These are phyloP conservation scores for Xylaria telfairii DNA, from an alignment of 495 filamentous ascomycete species.

Conservation along the genomic window DNA sequence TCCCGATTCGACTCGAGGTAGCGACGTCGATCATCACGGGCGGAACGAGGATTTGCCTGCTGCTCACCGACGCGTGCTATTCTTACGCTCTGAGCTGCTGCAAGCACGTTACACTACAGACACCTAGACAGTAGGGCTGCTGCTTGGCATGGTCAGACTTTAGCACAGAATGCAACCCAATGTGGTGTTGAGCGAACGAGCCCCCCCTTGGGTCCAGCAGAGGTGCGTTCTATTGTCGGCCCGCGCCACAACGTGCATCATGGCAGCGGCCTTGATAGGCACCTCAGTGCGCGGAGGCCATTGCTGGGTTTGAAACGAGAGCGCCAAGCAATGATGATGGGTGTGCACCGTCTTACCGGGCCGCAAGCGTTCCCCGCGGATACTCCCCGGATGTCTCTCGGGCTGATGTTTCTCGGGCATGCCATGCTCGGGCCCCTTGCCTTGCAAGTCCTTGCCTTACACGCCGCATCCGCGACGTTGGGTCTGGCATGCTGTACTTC, in stretches of 20 bases:
- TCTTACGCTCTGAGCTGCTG: constrained; percentile 24
- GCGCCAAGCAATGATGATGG: background rate
- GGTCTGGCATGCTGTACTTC: background rate
- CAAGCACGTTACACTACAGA: constrained; percentile 20
- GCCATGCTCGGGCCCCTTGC: background rate
- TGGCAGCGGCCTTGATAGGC: background rate
- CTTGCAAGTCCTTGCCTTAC: background rate
- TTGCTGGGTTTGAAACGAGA: background rate
- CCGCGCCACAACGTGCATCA: constrained; percentile 19
- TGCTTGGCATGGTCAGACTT: constrained; percentile 21
- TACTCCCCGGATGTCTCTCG: constrained; percentile 15
- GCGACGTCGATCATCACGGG: constrained; percentile 20
- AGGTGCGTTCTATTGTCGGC: constrained; percentile 13
- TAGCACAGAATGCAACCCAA: constrained; percentile 16
- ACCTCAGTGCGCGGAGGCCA: background rate
- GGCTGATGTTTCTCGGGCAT: constrained; percentile 16
- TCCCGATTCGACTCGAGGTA: constrained; percentile 10
- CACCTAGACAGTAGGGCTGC: constrained; percentile 15
- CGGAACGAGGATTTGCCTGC: constrained; percentile 7
- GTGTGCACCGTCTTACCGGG: constrained; percentile 15
- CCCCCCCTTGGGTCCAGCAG: constrained; percentile 2
- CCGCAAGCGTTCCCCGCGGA: constrained; percentile 21
- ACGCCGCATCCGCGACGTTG: constrained; percentile 12
- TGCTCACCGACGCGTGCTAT: constrained; percentile 23
- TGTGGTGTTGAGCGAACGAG: constrained; percentile 8